Percentiles rank a stretch among this genome's conserved stretches.
Conservation (phyloP, 2,329 filamentous ascomycete species). For the Coleophoma crateriformis region DNA sequence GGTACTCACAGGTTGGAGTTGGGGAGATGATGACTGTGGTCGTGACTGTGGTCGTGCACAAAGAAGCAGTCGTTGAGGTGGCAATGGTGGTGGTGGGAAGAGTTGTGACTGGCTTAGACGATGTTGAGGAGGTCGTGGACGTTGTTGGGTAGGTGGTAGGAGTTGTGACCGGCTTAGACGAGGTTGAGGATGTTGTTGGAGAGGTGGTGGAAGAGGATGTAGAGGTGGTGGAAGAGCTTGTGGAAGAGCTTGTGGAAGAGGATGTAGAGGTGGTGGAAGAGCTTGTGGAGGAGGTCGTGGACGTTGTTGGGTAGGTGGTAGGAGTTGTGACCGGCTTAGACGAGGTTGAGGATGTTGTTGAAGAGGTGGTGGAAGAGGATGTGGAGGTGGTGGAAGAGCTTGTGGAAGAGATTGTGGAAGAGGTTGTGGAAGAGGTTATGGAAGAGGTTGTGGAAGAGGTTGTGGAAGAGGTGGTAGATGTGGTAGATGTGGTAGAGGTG, state of each 20-base stretch:
- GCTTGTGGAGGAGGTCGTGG: constrained; percentile 3
- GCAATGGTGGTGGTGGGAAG: constrained; percentile 12
- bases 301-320: constrained; percentile 3
- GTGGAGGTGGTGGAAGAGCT: constrained; percentile 5
- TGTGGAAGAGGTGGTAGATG: constrained; percentile 6
- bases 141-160: constrained; percentile 9
- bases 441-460: constrained; percentile 4
- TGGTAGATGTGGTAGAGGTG: constrained; percentile 5
- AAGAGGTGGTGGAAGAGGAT: constrained; percentile 1
- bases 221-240: neutral
- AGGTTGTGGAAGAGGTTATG: constrained; percentile 2
- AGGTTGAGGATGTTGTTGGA: neutral
- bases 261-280: neutral
- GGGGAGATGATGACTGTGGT: constrained; percentile 31
- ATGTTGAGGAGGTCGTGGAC: constrained; percentile 4
- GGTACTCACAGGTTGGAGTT: constrained; percentile 46
- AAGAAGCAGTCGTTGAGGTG: constrained; percentile 21
- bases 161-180: neutral
- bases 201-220: neutral
- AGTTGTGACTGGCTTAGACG: neutral
- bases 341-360: neutral
- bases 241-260: neutral
- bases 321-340: too few relatives aligned
- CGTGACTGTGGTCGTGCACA: constrained; percentile 40
- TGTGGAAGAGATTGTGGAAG: neutral